These are phyloP conservation scores for Triticum dicoccoides DNA, from an alignment of 176 grass and related monocot species.

Conservation along the genomic window DNA sequence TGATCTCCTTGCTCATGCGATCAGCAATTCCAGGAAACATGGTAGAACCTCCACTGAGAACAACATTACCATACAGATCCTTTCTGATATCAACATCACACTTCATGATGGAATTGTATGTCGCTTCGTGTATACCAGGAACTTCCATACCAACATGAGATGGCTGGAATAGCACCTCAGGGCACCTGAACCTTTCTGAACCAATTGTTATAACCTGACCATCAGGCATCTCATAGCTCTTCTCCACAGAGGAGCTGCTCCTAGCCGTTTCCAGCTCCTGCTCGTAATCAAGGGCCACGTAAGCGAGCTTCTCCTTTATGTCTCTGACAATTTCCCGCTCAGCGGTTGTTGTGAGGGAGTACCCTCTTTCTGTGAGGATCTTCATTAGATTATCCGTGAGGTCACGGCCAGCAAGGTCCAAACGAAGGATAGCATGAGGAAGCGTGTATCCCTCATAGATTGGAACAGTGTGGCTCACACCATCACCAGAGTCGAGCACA, in stretches of 20 bases:
- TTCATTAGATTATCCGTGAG: slow-evolving; percentile 82
- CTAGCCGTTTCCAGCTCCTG: slow-evolving; percentile 66
- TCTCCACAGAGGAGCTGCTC: slow-evolving; percentile 77
- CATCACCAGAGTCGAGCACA: slow-evolving; percentile 85
- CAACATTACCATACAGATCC: slow-evolving; percentile 73
- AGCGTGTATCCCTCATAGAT: slow-evolving; percentile 89
- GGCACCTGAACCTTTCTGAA: slow-evolving; percentile 82
- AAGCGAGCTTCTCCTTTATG: slow-evolving; percentile 82
- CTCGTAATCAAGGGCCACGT: slow-evolving; percentile 77
- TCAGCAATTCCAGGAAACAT: slow-evolving; percentile 90
- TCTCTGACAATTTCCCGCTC: slow-evolving; percentile 90
- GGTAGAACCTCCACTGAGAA: slow-evolving; percentile 84
- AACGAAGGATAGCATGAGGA: slow-evolving; percentile 82
- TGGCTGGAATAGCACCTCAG: slow-evolving; percentile 82
- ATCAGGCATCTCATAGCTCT: slow-evolving; percentile 89
- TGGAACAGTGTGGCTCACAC: slow-evolving; percentile 85
- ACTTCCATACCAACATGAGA: slow-evolving; percentile 80
- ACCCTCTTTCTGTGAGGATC: slow-evolving; percentile 89
- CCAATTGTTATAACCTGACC: slow-evolving; percentile 87
- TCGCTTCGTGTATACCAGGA: slow-evolving; percentile 75
- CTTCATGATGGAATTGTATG: slow-evolving; percentile 91
- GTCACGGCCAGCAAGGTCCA: slow-evolving; percentile 87
- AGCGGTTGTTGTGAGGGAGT: slow-evolving; percentile 72
- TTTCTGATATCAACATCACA: slow-evolving; percentile 83
- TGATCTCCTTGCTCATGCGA: slow-evolving; percentile 88